phyloP scores from a whole-genome alignment of 352 stramenopile genomes.

The Phytophthora idaei region DNA sequence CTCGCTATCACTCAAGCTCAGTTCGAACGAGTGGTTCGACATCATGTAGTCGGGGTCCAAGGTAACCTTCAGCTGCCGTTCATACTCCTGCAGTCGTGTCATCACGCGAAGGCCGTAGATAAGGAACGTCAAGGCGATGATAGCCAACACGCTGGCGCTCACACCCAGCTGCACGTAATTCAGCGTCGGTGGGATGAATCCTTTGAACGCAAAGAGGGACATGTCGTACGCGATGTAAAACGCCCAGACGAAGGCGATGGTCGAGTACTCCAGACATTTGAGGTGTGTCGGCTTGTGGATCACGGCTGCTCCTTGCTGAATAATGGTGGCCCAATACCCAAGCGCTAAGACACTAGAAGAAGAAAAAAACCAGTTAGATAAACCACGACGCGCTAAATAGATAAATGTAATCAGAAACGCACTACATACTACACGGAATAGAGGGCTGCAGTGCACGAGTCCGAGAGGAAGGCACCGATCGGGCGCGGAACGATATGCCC shows the following conservation, averaged over 20 bases:
- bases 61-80: conserved; percentile 26
- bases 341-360: conserved; percentile 51
- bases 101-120: conserved; percentile 39
- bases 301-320: conserved; percentile 48
- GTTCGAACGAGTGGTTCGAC: conserved; percentile 32
- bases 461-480: conserved; percentile 48
- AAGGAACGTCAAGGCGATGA: conserved; percentile 36
- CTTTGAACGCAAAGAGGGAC: conserved; percentile 40
- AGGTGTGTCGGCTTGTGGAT: conserved; percentile 34
- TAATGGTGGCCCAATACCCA: conserved; percentile 63
- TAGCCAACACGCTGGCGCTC: conserved; percentile 23
- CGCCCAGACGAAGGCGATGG: conserved; percentile 42
- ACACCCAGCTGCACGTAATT: conserved; percentile 36
- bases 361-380: neutral
- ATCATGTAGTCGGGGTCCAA: conserved; percentile 22
- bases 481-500: conserved; percentile 49
- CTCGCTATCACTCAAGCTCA: conserved; percentile 30
- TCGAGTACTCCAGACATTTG: conserved; percentile 35
- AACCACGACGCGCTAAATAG: neutral
- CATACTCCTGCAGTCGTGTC: conserved; percentile 28
- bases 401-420: neutral
- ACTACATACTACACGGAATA: conserved; percentile 61
- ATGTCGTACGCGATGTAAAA: conserved; percentile 43
- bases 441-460: conserved; percentile 66
- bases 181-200: conserved; percentile 34